phyloP scores from a whole-genome alignment of 805 yeast species.

The Kurtzmaniella fragi region DNA sequence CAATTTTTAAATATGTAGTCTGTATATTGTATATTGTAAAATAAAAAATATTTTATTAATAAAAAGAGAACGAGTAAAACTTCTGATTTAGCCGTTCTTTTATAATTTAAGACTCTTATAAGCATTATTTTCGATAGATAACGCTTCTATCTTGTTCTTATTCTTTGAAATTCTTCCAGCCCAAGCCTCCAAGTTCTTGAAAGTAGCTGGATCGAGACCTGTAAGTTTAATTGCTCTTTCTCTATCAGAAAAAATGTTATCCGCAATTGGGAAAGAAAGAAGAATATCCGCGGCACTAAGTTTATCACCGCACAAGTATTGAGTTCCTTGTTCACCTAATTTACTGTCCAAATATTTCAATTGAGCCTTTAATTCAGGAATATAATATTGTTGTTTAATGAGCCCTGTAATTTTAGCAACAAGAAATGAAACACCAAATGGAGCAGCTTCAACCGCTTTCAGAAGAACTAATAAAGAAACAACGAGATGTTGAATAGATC shows the following conservation, averaged over 20 bases:
- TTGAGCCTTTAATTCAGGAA: slow-evolving; percentile 16
- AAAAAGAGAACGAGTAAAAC: too few relatives aligned
- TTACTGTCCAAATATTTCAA: slow-evolving; percentile 24
- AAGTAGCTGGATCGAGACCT: slow-evolving; percentile 3
- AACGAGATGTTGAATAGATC: slow-evolving; percentile 49
- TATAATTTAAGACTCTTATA: too few relatives aligned
- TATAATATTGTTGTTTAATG: slow-evolving; percentile 22
- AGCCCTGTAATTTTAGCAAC: slow-evolving; percentile 16
- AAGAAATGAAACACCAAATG: slow-evolving; percentile 19
- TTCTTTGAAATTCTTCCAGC: too few relatives aligned
- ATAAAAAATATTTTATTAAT: too few relatives aligned
- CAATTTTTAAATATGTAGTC: too few relatives aligned
- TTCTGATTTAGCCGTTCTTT: too few relatives aligned
- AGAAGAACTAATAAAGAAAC: slow-evolving; percentile 19
- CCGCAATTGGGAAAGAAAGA: slow-evolving; percentile 14
- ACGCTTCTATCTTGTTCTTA: too few relatives aligned
- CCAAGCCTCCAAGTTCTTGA: too few relatives aligned
- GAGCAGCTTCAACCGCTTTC: slow-evolving; percentile 7
- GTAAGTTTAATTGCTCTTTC: slow-evolving; percentile 7
- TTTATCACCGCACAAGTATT: slow-evolving; percentile 17
- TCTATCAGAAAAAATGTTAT: slow-evolving; percentile 10
- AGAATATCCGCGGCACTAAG: slow-evolving; percentile 21
- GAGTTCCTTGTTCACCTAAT: slow-evolving; percentile 14
- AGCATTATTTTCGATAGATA: too few relatives aligned
- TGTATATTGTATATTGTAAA: too few relatives aligned